A percentile compares a stretch with the other conserved stretches of the same genome.
Evolutionary conservation across 2,329 filamentous ascomycete species (phyloP).

Genomic region (Drechslerella coelobrocha): DNA sequence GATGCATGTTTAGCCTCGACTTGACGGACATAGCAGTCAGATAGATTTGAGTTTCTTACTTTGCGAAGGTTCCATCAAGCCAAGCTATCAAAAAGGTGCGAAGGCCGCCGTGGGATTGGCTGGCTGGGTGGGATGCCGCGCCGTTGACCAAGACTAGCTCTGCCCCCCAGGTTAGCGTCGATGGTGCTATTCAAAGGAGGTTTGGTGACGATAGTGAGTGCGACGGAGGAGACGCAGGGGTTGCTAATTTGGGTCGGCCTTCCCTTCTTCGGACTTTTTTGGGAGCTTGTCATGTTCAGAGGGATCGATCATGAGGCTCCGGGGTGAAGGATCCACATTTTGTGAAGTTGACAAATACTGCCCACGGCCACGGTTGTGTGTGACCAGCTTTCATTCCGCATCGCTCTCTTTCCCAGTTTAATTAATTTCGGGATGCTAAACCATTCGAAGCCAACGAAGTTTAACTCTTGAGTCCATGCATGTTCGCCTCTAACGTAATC

Average conservation of each 20-base stretch:
- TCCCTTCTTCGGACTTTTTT: neutral
- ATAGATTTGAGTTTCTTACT: conserved; percentile 25
- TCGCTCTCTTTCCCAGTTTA: conserved; percentile 19
- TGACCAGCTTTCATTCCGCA: conserved; percentile 35
- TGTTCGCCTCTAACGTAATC: neutral
- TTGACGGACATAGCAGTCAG: conserved; percentile 20
- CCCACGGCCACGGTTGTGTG: conserved; percentile 25
- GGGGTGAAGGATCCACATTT: conserved; percentile 42
- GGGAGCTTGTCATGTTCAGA: neutral
- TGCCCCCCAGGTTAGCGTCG: conserved; percentile 18
- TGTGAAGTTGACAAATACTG: conserved; percentile 43
- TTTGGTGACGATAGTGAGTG: conserved; percentile 40
- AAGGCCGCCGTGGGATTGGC: conserved; percentile 28
- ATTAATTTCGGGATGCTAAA: conserved; percentile 14
- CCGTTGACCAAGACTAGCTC: conserved; percentile 27
- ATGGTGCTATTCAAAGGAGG: conserved; percentile 24
- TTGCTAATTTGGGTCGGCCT: conserved; percentile 22
- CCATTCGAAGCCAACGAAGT: conserved; percentile 8
- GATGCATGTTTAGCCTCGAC: conserved; percentile 38
- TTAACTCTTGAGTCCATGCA: neutral
- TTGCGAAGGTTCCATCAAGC: conserved; percentile 15
- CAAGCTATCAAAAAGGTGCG: conserved; percentile 11
- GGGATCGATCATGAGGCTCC: conserved; percentile 42
- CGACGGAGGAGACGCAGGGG: conserved; percentile 33
- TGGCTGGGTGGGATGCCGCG: conserved; percentile 24